A percentile compares a stretch with the other conserved stretches of the same genome.
Evolutionary conservation across 2,329 filamentous ascomycete genomes (phyloP).

Genomic region (Fusarium oxysporum): DNA sequence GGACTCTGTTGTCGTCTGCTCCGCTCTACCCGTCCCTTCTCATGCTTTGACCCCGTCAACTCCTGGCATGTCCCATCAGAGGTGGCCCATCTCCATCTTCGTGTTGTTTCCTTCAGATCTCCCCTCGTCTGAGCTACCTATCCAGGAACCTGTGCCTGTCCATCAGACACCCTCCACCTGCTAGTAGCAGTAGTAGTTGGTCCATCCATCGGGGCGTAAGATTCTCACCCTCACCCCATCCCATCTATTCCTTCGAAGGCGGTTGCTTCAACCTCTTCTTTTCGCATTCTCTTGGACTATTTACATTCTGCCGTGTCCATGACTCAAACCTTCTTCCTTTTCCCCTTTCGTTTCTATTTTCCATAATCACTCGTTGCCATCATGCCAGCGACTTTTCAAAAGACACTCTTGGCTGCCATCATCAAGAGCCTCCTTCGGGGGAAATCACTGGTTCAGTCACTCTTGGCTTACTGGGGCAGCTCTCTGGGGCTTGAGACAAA

Average conservation of each 20-base stretch:
- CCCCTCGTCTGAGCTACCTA: conserved; percentile 32
- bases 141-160: conserved; percentile 31
- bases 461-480: conserved; percentile 66
- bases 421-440: conserved; percentile 69
- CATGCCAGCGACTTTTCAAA: conserved; percentile 66
- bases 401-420: conserved; percentile 64
- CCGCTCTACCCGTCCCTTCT: conserved; percentile 15
- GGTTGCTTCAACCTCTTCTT: conserved; percentile 21
- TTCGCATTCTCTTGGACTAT: conserved; percentile 35
- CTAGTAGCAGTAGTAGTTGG: conserved; percentile 28
- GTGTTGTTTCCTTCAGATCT: conserved; percentile 35
- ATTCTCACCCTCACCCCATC: conserved; percentile 36
- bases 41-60: conserved; percentile 13
- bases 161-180: conserved; percentile 39
- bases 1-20: conserved; percentile 16
- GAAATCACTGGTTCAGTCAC: conserved; percentile 68
- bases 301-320: conserved; percentile 43
- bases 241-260: conserved; percentile 23
- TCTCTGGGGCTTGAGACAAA: conserved; percentile 52
- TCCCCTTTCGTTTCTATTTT: conserved; percentile 27
- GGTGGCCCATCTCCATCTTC: conserved; percentile 26
- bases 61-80: conserved; percentile 37
- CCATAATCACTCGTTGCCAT: conserved; percentile 62
- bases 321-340: conserved; percentile 9
- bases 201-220: conserved; percentile 37